Evolutionary conservation across 306 rosid genomes (phyloP).

Genomic region (Gleditsia sinensis): DNA sequence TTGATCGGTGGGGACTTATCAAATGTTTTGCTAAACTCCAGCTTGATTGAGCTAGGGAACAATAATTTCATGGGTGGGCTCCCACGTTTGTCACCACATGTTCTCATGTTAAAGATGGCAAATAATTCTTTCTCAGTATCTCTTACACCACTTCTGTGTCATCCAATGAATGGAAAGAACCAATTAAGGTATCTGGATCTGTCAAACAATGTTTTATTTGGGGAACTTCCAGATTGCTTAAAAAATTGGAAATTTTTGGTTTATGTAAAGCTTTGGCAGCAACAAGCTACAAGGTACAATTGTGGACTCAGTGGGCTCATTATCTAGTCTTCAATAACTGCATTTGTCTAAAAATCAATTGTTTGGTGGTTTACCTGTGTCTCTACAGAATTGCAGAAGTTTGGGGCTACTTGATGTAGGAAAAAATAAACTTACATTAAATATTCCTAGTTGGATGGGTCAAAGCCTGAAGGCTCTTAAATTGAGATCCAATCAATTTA

Average conservation of each 20-base stretch:
- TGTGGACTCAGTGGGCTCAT: neutral
- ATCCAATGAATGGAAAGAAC: no score
- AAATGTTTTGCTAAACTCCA: neutral
- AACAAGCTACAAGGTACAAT: constrained; percentile 15
- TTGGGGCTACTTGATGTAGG: neutral
- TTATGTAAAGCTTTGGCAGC: constrained; percentile 8
- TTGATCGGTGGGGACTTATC: constrained; percentile 6
- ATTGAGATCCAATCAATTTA: no score
- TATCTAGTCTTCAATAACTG: neutral
- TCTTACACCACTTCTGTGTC: neutral
- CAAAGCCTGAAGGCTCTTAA: neutral
- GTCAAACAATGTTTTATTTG: constrained; percentile 17
- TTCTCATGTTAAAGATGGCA: neutral
- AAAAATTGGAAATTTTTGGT: neutral
- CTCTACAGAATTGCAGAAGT: neutral
- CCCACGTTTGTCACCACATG: constrained; percentile 23
- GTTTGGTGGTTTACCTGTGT: neutral
- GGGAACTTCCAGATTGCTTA: constrained; percentile 28
- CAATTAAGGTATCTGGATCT: neutral
- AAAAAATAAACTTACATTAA: neutral
- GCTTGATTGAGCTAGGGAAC: neutral
- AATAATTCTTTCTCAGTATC: constrained; percentile 32
- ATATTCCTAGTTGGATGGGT: neutral
- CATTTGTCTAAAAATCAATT: neutral
- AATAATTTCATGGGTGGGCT: neutral